These are phyloP conservation scores for Pseudonitzschia multiseries DNA, from an alignment of 108 stramenopile species.

Conservation along the genomic window DNA sequence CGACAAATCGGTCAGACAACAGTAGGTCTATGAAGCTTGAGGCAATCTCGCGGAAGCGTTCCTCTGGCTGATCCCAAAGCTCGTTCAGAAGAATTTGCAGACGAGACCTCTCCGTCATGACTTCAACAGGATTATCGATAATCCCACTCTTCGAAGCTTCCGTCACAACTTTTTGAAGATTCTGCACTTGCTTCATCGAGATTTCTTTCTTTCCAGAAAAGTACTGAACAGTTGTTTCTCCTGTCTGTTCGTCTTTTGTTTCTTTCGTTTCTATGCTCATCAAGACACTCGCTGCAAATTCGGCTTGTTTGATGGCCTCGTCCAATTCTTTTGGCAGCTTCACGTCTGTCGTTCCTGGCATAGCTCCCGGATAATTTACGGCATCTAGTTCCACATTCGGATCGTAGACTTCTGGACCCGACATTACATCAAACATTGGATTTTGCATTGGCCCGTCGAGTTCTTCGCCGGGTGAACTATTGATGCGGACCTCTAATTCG, in stretches of 20 bases:
- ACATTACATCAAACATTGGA: constrained; percentile 78
- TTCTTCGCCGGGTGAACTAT: constrained; percentile 59
- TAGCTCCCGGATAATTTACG: constrained; percentile 84
- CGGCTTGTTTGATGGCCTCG: constrained; percentile 71
- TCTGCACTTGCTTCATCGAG: constrained; percentile 49
- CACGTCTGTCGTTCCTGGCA: constrained; percentile 65
- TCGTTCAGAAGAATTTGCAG: constrained; percentile 79
- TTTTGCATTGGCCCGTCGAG: constrained; percentile 51
- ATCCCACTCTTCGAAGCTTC: constrained; percentile 74
- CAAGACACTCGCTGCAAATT: constrained; percentile 75
- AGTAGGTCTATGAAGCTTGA: constrained; percentile 81
- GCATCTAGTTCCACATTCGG: constrained; percentile 80
- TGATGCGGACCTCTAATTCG: constrained; percentile 72
- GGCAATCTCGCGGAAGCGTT: constrained; percentile 73
- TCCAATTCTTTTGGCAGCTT: constrained; percentile 63
- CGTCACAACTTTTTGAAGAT: constrained; percentile 54
- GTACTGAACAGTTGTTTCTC: constrained; percentile 37
- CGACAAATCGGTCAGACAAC: constrained; percentile 77
- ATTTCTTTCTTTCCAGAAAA: constrained; percentile 65
- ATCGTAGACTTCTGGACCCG: constrained; percentile 82
- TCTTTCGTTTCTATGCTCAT: constrained; percentile 48
- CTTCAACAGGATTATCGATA: constrained; percentile 64
- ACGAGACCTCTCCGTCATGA: constrained; percentile 57
- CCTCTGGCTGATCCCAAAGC: constrained; percentile 75
- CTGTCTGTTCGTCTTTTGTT: constrained; percentile 11